Conservation (phyloP, 2,329 filamentous ascomycete species). For the Eurotiales sp. region DNA sequence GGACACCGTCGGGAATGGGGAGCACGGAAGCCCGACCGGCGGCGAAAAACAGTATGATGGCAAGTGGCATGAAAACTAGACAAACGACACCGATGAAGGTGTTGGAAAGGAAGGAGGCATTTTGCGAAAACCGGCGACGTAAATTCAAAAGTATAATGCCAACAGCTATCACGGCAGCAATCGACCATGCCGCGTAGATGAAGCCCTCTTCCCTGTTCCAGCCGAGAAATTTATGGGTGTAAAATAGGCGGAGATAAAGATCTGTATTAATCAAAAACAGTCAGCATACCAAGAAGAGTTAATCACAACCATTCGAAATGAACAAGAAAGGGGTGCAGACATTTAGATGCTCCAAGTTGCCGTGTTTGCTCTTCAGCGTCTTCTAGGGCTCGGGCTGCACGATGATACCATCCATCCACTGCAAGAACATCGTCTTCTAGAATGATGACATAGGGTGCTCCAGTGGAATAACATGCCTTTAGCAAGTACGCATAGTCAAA, state of each 20-base stretch:
- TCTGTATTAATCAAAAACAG: slow-evolving; percentile 18
- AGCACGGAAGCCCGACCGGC: slow-evolving; percentile 39
- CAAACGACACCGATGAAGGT: slow-evolving; percentile 22
- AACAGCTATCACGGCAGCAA: slow-evolving; percentile 12
- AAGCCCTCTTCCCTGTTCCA: slow-evolving; percentile 44
- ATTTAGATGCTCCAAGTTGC: neutral
- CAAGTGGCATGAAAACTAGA: slow-evolving; percentile 25
- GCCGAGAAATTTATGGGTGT: slow-evolving; percentile 43
- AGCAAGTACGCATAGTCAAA: slow-evolving; percentile 5
- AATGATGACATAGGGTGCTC: neutral
- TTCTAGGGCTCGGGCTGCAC: neutral
- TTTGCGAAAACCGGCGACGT: neutral
- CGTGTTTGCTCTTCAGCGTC: neutral
- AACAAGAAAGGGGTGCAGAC: neutral
- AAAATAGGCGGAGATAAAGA: slow-evolving; percentile 46
- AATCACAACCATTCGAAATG: neutral
- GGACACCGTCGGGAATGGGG: slow-evolving; percentile 33
- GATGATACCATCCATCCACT: slow-evolving; percentile 6
- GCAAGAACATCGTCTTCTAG: slow-evolving; percentile 1
- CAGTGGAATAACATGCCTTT: neutral
- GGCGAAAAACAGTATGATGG: slow-evolving; percentile 37
- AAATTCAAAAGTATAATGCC: neutral
- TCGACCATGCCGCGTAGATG: slow-evolving; percentile 33
- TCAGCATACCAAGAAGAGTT: neutral
- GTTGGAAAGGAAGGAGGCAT: neutral